Base-by-base conservation (phyloP, 176 grass and related monocot species). In the Aegilops umbellulata region DNA sequence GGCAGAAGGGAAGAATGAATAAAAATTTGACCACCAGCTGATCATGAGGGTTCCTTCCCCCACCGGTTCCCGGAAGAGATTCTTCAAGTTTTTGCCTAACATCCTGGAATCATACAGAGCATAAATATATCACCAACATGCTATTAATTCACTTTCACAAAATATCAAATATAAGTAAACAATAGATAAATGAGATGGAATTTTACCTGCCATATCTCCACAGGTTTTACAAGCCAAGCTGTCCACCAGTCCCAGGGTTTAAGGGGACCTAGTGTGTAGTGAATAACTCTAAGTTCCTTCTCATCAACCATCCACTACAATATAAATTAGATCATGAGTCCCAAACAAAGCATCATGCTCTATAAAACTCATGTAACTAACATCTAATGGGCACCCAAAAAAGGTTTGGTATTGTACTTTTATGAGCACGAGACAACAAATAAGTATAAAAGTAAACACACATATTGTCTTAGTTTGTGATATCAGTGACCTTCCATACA, bases 211-310 rank as follows among this genome's bases (percentile, higher is more conserved):
- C 96, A 98, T 60, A 92, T 89, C 88, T 92, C 91, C 12, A 98
- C 93, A 82, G 96, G 93, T 89, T 98, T 98, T 82, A 98, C 82
- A 69, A 98, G 89, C 96, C 96, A 98, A 82, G 91, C 93, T 64
- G 96, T 94, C 82, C 86, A 98, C 96, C 96, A 98, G 83, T 98
- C 93, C 96, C 96, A 98, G 63, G 96, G 96, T 88, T 98, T 98
- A 57, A 98, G 82, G 12, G 96, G 96, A 4, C 96, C 96, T 69
- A 98, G 82, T 5, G 96, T 95, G 84, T 98, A 95, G 66, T 95
- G 96, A 67, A 98, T 92, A 77, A 98, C 81, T 95, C 90, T 86
- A 84, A 98, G 88, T 86, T 98, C 91, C 30, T 94, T 95, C 47
- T 95, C 96, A 86, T 98, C 90, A 86, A 98, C 93, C 96, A 98